Percentiles rank a stretch among this genome's conserved stretches.
Conservation (phyloP, 331 rosid species). For the Cucumis variabilis region DNA sequence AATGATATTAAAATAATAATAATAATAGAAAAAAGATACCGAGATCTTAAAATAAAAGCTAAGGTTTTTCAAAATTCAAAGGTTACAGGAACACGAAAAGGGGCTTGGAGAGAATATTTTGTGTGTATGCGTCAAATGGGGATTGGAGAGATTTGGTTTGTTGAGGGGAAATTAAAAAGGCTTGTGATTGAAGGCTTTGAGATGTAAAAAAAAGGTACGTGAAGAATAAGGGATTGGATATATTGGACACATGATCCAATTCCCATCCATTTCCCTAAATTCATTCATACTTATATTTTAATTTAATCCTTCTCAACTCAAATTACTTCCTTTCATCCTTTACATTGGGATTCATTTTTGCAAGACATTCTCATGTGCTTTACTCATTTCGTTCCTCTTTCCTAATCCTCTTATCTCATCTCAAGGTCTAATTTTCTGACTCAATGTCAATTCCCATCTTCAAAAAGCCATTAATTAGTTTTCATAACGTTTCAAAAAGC, state of each 20-base stretch:
- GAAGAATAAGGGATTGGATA: neutral
- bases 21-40: no score
- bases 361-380: neutral
- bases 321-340: no score
- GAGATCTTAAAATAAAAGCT: no score
- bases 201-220: neutral
- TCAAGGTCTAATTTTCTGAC: no score
- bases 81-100: neutral
- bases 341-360: neutral
- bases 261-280: neutral
- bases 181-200: neutral
- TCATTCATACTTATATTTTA: no score
- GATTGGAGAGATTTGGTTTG: neutral
- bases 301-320: no score
- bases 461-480: no score
- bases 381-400: no score
- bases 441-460: no score
- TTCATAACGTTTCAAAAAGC: no score
- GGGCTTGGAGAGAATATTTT: neutral
- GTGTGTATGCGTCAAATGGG: neutral
- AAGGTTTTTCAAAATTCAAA: neutral
- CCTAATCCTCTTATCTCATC: neutral
- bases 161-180: neutral
- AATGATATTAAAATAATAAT: no score
- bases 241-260: neutral